Base-by-base conservation (phyloP, 1,139 yeast species). In the Saccharomyces hybrid region DNA sequence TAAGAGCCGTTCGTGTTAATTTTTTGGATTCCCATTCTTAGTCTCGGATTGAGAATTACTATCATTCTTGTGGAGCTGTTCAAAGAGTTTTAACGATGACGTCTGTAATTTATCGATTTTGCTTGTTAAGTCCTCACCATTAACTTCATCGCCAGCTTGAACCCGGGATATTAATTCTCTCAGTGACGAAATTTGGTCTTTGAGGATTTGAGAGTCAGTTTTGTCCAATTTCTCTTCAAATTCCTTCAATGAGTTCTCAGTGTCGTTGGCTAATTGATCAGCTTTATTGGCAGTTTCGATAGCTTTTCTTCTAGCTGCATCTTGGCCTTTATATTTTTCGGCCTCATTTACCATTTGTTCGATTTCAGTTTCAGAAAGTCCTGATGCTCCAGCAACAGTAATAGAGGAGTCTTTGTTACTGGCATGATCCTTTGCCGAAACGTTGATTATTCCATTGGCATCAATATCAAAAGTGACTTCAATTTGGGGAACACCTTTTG, bases 401-500 rank as follows among this genome's bases (percentile, higher is more conserved):
- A 93, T 91, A 63, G 97, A 89, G 68, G 97, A 96, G 74, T 93
- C 98, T 84, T 91, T 90, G 83, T 89, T 89, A 66, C 97, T 86
- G 65, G 97, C 97, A 84, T 91, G 91, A 78, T 93, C 99, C 77
- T 91, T 88, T 63, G 98, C 99, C 74, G 95, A 87, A 64, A 93
- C 99, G 81, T 93, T 93, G 80, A 93, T 90, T 76, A 93, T 93
- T 76, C 99, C 98, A 77, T 91, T 97, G 61, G 99, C 96, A 75
- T 91, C 99, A 72, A 91, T 88, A 76, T 91, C 99, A 73, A 91
- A 91, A 62, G 97, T 83, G 70, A 91, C 99, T 80, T 93, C 98
- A 69, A 91, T 93, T 80, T 91, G 98, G 68, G 99, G 98, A 66
- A 91, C 97, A 81, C 99, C 99, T 84, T 90, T 91, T 78, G 97